phyloP scores from a whole-genome alignment of 202 grass and related monocot species.

The Setaria italica region DNA sequence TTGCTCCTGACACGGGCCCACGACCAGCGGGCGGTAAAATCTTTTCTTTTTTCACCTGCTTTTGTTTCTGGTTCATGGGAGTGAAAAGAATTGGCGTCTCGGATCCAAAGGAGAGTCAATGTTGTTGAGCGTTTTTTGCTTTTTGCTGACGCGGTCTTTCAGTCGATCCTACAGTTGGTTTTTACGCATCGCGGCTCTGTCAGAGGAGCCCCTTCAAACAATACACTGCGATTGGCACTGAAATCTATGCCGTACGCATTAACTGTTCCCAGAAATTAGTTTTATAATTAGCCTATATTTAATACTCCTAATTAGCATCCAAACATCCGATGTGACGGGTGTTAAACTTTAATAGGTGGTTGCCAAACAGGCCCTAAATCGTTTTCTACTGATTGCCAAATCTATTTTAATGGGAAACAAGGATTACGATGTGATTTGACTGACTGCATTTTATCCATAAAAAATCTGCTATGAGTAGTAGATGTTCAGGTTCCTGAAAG shows the following conservation, averaged over 20 bases:
- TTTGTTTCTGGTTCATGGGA: neutral
- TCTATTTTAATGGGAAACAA: neutral
- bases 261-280: neutral
- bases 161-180: neutral
- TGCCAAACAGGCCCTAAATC: too few relatives aligned
- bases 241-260: neutral
- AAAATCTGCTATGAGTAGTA: neutral
- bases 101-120: neutral
- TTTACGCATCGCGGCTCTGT: neutral
- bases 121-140: too few relatives aligned
- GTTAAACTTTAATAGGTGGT: too few relatives aligned
- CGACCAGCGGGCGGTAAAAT: neutral
- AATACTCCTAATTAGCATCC: too few relatives aligned
- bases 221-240: neutral
- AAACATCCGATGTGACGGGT: too few relatives aligned
- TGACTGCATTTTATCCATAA: neutral
- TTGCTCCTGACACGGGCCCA: conserved; percentile 2
- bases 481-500: neutral
- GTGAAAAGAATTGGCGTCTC: neutral
- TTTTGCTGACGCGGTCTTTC: neutral
- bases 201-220: neutral
- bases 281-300: too few relatives aligned
- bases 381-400: neutral
- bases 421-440: neutral
- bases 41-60: neutral